Evolutionary conservation across 148 eudicot species (phyloP), one percentile per base, ranked within the genome.

Genomic region (Cornus suecica): DNA sequence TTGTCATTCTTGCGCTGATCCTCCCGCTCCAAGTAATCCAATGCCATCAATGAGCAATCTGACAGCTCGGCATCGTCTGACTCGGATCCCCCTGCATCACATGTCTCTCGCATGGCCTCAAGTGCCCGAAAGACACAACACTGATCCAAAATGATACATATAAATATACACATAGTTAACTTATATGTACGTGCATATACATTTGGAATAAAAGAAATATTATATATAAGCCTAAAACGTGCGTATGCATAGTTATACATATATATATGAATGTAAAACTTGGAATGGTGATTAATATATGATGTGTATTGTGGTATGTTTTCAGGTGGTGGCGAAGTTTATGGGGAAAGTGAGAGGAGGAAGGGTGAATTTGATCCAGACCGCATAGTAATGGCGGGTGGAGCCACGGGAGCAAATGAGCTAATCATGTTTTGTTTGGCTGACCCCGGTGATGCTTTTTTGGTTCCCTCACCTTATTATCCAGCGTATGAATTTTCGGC

Each of bases 381-480:
- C 29, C 76, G 92, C 22, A 80, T 91, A 30, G 95, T 91, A 8
- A 91, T 91, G 92, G 78, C 87, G 30, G 95, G 95, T 1, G 95
- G 95, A 54, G 95, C 95, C 28, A 91, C 95, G 31, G 95, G 95
- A 22, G 95, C 90, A 4, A 83, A 81, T 58, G 95, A 91, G 75
- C 56, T 78, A 4, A 60, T 91, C 63, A 80, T 84, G 72, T 89
- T 88, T 64, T 88, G 90, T 81, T 74, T 91, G 82, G 95, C 95
- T 0, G 79, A 91, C 61, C 92, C 72, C 0, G 95, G 90, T 3
- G 92, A 91, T 5, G 95, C 87, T 9, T 91, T 91, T 71, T 79
- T 91, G 30, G 83, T 91, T 29, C 95, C 95, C 11, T 56, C 92
- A 1, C 95, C 95, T 62, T 84, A 86, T 66, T 91, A 91, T 81